A percentile compares a stretch with the other conserved stretches of the same genome.
Evolutionary conservation across 2,329 filamentous ascomycete genomes (phyloP).

Genomic region (Teratosphaeria epicoccoides): DNA sequence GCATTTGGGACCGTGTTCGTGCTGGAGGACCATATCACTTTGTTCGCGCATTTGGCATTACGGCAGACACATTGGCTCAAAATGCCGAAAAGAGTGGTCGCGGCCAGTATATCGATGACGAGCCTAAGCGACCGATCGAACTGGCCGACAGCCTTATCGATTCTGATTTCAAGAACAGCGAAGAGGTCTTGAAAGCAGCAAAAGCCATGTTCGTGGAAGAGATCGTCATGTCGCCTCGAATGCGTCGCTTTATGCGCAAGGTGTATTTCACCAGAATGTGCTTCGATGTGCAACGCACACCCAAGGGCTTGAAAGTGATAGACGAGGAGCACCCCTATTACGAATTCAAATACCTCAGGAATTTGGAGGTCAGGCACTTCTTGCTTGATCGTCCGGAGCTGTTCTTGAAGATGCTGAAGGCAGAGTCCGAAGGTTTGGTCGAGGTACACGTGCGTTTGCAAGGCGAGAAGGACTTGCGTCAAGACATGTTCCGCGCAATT

Average conservation of each 20-base stretch:
- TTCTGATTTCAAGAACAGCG: slow-evolving; percentile 62
- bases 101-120: slow-evolving; percentile 76
- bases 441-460: slow-evolving; percentile 73
- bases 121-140: slow-evolving; percentile 67
- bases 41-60: slow-evolving; percentile 82
- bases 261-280: slow-evolving; percentile 75
- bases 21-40: slow-evolving; percentile 69
- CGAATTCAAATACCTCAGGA: slow-evolving; percentile 91
- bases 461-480: slow-evolving; percentile 63
- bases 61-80: slow-evolving; percentile 75
- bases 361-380: slow-evolving; percentile 59
- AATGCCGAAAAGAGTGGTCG: slow-evolving; percentile 72
- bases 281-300: slow-evolving; percentile 80
- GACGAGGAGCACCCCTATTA: slow-evolving; percentile 94
- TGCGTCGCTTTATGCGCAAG: slow-evolving; percentile 76
- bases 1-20: slow-evolving; percentile 73
- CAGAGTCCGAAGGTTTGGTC: slow-evolving; percentile 85
- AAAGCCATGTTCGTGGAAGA: slow-evolving; percentile 88
- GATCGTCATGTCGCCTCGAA: slow-evolving; percentile 72
- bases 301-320: slow-evolving; percentile 87
- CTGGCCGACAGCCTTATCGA: slow-evolving; percentile 71
- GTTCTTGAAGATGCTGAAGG: slow-evolving; percentile 94
- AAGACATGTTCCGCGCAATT: slow-evolving; percentile 70
- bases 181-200: slow-evolving; percentile 65
- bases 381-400: slow-evolving; percentile 76